These are phyloP conservation scores for Pontederia crassipes DNA, from an alignment of 176 grass and related monocot genomes.

Conservation along the genomic window DNA sequence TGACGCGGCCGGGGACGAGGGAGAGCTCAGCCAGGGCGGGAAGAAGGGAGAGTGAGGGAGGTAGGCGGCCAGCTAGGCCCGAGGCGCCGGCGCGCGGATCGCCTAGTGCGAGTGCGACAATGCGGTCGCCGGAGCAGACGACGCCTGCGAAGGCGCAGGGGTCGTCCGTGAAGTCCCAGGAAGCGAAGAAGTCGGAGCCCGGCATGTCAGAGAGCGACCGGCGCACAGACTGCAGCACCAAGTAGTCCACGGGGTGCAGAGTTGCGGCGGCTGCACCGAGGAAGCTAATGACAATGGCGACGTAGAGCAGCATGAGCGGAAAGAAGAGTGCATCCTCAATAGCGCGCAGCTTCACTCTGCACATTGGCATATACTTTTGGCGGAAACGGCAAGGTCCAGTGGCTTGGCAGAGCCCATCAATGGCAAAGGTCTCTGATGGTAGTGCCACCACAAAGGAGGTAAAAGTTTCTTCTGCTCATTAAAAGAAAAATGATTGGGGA, in stretches of 20 bases:
- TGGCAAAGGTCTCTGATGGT: too few species aligned
- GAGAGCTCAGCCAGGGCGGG: conserved; percentile 56
- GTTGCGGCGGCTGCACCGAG: not conserved
- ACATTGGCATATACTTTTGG: too few species aligned
- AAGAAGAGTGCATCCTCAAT: too few species aligned
- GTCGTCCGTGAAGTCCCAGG: conserved; percentile 39
- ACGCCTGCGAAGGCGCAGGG: conserved; percentile 58
- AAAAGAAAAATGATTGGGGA: too few species aligned
- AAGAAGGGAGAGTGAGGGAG: conserved; percentile 46
- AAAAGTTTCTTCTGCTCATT: too few species aligned
- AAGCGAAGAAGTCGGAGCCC: conserved; percentile 60
- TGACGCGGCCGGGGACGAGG: conserved; percentile 52
- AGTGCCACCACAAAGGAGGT: too few species aligned
- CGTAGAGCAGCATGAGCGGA: too few species aligned
- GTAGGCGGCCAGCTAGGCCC: conserved; percentile 40
- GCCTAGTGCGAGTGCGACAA: conserved; percentile 65
- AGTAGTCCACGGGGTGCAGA: conserved; percentile 37
- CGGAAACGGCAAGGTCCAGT: too few species aligned
- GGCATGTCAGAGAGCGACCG: conserved; percentile 40
- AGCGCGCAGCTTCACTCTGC: too few species aligned
- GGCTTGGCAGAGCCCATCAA: too few species aligned
- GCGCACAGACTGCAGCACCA: conserved; percentile 34
- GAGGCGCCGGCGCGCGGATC: conserved; percentile 56
- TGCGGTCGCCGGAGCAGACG: conserved; percentile 50
- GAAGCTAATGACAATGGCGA: too few species aligned